Evolutionary conservation across 1,284 basidiomycete genomes (phyloP).

Genomic region (Lignosus rhinocerotis): DNA sequence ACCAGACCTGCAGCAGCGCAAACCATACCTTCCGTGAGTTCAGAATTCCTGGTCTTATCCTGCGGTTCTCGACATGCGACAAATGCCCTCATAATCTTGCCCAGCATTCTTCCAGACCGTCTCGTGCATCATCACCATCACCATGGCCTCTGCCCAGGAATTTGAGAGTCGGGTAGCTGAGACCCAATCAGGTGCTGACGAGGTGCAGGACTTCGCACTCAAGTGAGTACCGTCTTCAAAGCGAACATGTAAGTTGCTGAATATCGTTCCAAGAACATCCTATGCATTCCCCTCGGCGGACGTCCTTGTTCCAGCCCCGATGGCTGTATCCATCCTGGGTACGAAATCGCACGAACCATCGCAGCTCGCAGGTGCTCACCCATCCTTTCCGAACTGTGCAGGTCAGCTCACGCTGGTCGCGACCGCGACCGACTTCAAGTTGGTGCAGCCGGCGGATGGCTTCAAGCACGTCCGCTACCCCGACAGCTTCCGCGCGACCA

Average conservation of each 20-base stretch:
- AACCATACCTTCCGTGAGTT: not conserved
- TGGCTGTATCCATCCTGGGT: slow-evolving; percentile 13
- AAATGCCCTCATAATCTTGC: not conserved
- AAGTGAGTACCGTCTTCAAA: not conserved
- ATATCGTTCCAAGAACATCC: not conserved
- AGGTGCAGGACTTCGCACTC: slow-evolving; percentile 9
- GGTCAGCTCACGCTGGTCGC: slow-evolving; percentile 13
- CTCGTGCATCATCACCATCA: not conserved
- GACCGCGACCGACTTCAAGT: slow-evolving; percentile 15
- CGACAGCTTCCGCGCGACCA: slow-evolving; percentile 15
- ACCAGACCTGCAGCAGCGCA: not conserved
- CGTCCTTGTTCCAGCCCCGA: slow-evolving; percentile 12
- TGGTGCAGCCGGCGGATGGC: slow-evolving; percentile 2
- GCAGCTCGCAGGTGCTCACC: not conserved
- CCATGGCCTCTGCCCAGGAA: not conserved
- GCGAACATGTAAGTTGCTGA: not conserved
- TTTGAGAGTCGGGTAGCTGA: slow-evolving; percentile 5
- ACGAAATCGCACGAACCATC: not conserved
- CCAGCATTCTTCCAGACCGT: not conserved
- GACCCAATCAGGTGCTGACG: slow-evolving; percentile 8
- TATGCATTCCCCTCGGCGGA: slow-evolving; percentile 13
- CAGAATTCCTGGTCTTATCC: not conserved
- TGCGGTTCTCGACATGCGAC: not conserved
- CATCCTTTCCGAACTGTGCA: not conserved
- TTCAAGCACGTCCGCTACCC: slow-evolving; percentile 13